Evolutionary conservation across 169 alveolate genomes (phyloP), one percentile per base, ranked within the genome.

Genomic region (Plasmodium knowlesi): DNA sequence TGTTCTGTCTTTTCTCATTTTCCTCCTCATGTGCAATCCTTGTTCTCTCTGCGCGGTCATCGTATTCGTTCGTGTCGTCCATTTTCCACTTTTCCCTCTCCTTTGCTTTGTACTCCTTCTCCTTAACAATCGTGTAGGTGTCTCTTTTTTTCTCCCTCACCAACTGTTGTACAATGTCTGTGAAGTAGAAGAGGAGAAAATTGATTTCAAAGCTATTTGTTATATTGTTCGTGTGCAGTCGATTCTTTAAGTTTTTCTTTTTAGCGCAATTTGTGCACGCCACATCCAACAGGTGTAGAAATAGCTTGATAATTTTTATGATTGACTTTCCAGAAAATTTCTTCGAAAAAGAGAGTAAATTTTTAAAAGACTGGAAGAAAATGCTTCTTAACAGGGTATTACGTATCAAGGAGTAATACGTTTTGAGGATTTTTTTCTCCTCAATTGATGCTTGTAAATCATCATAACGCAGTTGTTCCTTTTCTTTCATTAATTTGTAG

Each of bases 201-300:
- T 91, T 91, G 28, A 91, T 91, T 82, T 91, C 95, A 34, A 91
- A 82, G 39, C 95, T 81, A 22, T 82, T 82, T 70, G 92, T 39
- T 28, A 91, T 91, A 46, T 91, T 91, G 32, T 91, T 82, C 71
- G 95, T 91, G 54, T 91, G 67, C 28, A 91, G 78, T 19, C 22
- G 53, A 9, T 30, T 50, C 61, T 82, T 82, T 9, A 37, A 1
- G 30, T 22, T 72, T 53, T 72, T 82, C 76, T 43, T 91, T 53
- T 78, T 91, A 6, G 84, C 84, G 72, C 95, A 91, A 22, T 37
- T 82, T 10, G 91, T 39, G 43, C 83, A 25, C 5, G 78, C 16
- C 34, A 41, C 46, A 32, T 91, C 85, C 34, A 91, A n/a, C 50
- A 82, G 32, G 41, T 72, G 32, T 16, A 82, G 10, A 91, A 91